Evolutionary conservation across 2,329 filamentous ascomycete species (phyloP).

Genomic region (Paracoccidioides lutzii): DNA sequence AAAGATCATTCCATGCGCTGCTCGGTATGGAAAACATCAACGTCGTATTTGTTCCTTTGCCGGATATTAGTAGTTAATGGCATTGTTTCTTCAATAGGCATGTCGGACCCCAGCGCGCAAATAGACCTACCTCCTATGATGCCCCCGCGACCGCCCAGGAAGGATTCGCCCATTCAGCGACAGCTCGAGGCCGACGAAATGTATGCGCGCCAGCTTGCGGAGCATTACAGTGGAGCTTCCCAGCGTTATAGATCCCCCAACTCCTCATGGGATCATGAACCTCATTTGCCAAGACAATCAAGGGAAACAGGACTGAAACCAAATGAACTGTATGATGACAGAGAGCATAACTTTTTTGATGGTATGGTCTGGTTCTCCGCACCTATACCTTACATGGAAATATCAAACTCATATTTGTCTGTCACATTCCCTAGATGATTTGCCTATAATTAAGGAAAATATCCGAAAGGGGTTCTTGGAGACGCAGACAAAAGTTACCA

Average conservation of each 20-base stretch:
- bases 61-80: background rate
- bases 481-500: conserved; percentile 84
- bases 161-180: conserved; percentile 48
- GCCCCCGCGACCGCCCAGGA: conserved; percentile 60
- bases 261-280: conserved; percentile 18
- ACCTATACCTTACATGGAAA: no score
- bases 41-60: background rate
- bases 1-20: conserved; percentile 90
- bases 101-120: conserved; percentile 67
- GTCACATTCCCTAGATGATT: conserved; percentile 51
- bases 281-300: conserved; percentile 29
- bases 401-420: background rate
- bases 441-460: conserved; percentile 85
- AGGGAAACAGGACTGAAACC: conserved; percentile 42
- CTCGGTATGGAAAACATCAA: conserved; percentile 46
- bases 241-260: conserved; percentile 14
- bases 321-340: conserved; percentile 50
- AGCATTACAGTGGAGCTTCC: conserved; percentile 57
- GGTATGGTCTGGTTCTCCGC: conserved; percentile 30
- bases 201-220: conserved; percentile 82
- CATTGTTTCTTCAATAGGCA: conserved; percentile 37
- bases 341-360: conserved; percentile 83
- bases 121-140: conserved; percentile 56
- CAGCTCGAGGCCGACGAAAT: conserved; percentile 85
- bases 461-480: conserved; percentile 89